Base-by-base conservation (phyloP, 1,284 basidiomycete species). In the Ceratobasidium sp. region DNA sequence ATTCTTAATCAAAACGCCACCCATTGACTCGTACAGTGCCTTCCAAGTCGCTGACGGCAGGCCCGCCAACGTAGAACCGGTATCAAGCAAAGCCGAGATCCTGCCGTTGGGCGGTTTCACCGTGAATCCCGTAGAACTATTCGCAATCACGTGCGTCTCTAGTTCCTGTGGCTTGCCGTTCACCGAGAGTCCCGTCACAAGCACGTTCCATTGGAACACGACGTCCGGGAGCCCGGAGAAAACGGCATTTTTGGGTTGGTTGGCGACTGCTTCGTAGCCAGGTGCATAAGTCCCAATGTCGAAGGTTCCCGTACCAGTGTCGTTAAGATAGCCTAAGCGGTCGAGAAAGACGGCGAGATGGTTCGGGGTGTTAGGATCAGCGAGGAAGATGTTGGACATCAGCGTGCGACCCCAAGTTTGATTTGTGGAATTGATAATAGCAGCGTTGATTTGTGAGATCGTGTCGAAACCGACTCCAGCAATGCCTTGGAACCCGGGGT, bases 311-410 rank as follows among this genome's bases (percentile, higher is more conserved):
- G 44, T 62, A 44, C 44, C 70, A 9, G 70, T 73, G 42, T 73
- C 59, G 28, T 73, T 73, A 4, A 73, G 44, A 23, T 64, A 57
- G 7, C 59, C 70, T 28, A 42, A 28, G 20, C 70, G 56, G n/a
- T 73, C 70, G 5, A 73, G 59, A 44, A 62, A 73, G 59, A 73
- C 48, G 4, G 70, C 70, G 20, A 73, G 44, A 38, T 73, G 70
- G 44, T 73, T 73, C 5, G 70, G 70, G 5, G 56, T 59, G 3
- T 57, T 62, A 2, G 57, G 70, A 4, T 73, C 56, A 20, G 70
- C 40, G 42, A 73, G 70, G 46, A 73, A 73, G 23, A 73, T 38
- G 59, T 62, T 73, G 6, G 70, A 73, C 56, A 73, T 59, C 4
- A 73, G 42, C 13, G 56, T 73, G 9, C 70, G 38, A 15, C 70